Percentiles rank a stretch among this genome's conserved stretches.
Conservation (phyloP, 257 asterid species). For the Verbascum thapsus region DNA sequence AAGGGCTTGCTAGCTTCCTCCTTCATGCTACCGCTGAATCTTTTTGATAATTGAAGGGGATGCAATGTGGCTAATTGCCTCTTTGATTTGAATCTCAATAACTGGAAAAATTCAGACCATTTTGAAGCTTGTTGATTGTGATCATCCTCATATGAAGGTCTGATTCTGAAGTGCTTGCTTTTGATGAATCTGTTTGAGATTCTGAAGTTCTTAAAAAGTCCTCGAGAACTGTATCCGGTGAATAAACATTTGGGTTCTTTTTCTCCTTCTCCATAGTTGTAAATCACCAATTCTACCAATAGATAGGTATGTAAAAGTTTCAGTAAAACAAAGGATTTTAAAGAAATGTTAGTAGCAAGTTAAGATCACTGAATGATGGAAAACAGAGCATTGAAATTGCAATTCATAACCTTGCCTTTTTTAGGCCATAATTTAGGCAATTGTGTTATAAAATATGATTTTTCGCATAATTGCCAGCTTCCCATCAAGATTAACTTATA, state of each 20-base stretch:
- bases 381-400: constrained; percentile 7
- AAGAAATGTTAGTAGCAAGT: neutral
- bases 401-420: constrained; percentile 18
- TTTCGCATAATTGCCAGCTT: too few relatives aligned
- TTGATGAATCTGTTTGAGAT: constrained; percentile 75
- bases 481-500: neutral
- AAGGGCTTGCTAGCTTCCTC: constrained; percentile 47
- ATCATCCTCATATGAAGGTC: constrained; percentile 33
- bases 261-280: constrained; percentile 68
- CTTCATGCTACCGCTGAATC: constrained; percentile 68
- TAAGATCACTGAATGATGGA: neutral
- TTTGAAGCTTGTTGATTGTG: constrained; percentile 49
- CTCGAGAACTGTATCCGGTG: constrained; percentile 94
- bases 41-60: constrained; percentile 57
- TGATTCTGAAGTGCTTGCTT: constrained; percentile 71
- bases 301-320: constrained; percentile 1
- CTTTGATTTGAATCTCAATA: constrained; percentile 61
- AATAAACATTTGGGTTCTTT: constrained; percentile 49
- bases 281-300: constrained; percentile 31
- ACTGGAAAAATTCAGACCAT: constrained; percentile 52
- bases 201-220: constrained; percentile 71
- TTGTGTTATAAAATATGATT: neutral
- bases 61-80: constrained; percentile 51
- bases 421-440: neutral
- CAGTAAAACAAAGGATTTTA: neutral